Evolutionary conservation across 305 asterid genomes (phyloP), one percentile per base, ranked within the genome.

Genomic region (Fraxinus greggii): DNA sequence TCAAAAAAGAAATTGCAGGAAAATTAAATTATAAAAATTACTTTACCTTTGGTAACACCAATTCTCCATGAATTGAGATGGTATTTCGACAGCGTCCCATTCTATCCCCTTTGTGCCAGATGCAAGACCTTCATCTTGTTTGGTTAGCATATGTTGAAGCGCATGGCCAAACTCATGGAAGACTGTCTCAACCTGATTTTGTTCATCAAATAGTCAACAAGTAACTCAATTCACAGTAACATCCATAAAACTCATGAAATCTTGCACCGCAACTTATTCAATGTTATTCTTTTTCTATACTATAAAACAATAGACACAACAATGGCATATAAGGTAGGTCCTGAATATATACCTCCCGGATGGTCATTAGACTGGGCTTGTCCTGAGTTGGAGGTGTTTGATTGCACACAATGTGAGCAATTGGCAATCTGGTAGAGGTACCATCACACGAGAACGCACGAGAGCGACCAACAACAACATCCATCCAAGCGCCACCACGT

Each of bases 131-230:
- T 93, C 97, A 56, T 92, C 95, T 87, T 92, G 95, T 82, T 88
- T 93, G 72, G 97, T 93, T 28, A 93, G 88, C 97, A 93, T 89
- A 80, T 92, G 95, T 88, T 93, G 97, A 76, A 93, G 97, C 32
- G 97, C 92, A 29, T 93, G 97, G 12, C 97, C 97, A 75, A 93
- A 91, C 85, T 93, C 97, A 85, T 93, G 97, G 88, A 92, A 93
- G 74, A 93, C 92, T 26, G 93, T 84, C 88, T 89, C 97, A 54
- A 93, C 97, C 97, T 93, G 78, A 75, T 36, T 35, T 65, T 72
- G 67, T 28, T 72, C 83, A 78, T 33, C 24, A 23, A 61, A 40
- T 19, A 45, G 78, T 70, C 81, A 78, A 29, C 80, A 70, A 70
- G 24, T 15, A 7, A 7, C 23, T 72, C 26, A 72, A 24, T 42